Percentiles rank a stretch among this genome's conserved stretches.
phyloP scores from a whole-genome alignment of 202 grass and related monocot genomes.

The Elaeis oleifera region DNA sequence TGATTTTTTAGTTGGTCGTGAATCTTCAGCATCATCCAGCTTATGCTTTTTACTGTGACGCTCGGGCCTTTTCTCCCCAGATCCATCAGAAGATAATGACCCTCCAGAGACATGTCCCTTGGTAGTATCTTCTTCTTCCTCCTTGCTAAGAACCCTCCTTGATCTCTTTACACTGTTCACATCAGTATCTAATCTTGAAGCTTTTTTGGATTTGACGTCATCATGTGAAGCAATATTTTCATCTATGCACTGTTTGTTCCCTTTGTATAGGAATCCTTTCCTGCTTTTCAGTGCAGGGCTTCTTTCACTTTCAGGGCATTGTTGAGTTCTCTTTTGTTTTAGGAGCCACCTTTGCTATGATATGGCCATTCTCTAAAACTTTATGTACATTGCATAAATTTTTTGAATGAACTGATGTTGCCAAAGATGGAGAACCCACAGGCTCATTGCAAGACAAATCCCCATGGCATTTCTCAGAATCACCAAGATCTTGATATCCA shows the following conservation, averaged over 20 bases:
- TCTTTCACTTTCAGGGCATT: slow-evolving; percentile 40
- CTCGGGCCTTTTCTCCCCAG: slow-evolving; percentile 28
- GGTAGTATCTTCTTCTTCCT: slow-evolving; percentile 18
- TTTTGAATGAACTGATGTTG: slow-evolving; percentile 1
- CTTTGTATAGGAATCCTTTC: slow-evolving; percentile 40
- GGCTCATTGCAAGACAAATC: too few species aligned
- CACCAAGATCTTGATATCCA: not conserved
- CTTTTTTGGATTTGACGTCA: slow-evolving; percentile 18
- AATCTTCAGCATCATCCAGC: slow-evolving; percentile 30
- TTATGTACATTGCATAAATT: slow-evolving; percentile 25
- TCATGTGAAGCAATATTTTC: slow-evolving; percentile 24
- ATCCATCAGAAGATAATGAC: slow-evolving; percentile 23
- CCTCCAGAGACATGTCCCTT: slow-evolving; percentile 30
- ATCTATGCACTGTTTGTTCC: slow-evolving; percentile 22
- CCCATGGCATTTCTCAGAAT: slow-evolving; percentile 2
- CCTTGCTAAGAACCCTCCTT: slow-evolving; percentile 33
- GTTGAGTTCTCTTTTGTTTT: slow-evolving; percentile 28
- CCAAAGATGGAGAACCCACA: too few species aligned
- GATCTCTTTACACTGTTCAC: slow-evolving; percentile 35
- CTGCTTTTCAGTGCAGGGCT: slow-evolving; percentile 27
- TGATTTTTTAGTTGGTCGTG: slow-evolving; percentile 35
- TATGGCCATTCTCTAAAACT: slow-evolving; percentile 26
- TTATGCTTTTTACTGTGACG: slow-evolving; percentile 29
- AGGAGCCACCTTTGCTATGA: slow-evolving; percentile 24
- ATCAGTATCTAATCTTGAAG: slow-evolving; percentile 29